These are phyloP conservation scores for Solidago caesia DNA, from an alignment of 129 eudicot genomes.

Conservation along the genomic window DNA sequence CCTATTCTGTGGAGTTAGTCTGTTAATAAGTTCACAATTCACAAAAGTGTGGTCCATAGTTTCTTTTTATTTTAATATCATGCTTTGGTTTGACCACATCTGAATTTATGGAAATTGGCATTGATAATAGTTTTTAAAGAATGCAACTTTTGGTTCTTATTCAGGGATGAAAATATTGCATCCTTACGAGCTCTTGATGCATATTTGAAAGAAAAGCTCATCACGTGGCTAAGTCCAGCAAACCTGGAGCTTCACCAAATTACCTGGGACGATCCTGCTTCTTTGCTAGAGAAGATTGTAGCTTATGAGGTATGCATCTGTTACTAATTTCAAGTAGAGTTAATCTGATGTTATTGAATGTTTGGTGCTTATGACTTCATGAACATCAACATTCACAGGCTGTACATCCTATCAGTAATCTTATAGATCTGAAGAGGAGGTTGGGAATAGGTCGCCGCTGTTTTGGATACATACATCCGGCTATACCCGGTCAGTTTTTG, in stretches of 20 bases:
- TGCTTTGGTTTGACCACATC: background rate
- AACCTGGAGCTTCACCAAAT: slow-evolving; percentile 85
- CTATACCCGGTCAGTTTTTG: slow-evolving; percentile 76
- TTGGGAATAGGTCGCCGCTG: slow-evolving; percentile 94
- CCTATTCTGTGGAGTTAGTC: no score
- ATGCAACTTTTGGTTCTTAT: slow-evolving; percentile 20
- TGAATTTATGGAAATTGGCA: background rate
- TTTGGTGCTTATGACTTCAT: slow-evolving; percentile 7
- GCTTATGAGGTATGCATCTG: slow-evolving; percentile 68
- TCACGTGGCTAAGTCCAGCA: slow-evolving; percentile 97
- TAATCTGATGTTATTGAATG: background rate
- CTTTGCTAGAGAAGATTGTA: slow-evolving; percentile 93
- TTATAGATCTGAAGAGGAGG: slow-evolving; percentile 87
- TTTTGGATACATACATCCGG: slow-evolving; percentile 93
- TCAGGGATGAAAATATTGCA: slow-evolving; percentile 78
- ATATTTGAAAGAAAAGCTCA: slow-evolving; percentile 86
- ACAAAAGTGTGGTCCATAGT: background rate
- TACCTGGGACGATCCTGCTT: slow-evolving; percentile 97
- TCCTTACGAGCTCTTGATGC: slow-evolving; percentile 84
- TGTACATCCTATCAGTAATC: slow-evolving; percentile 97
- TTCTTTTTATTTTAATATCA: background rate
- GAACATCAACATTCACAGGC: slow-evolving; percentile 51
- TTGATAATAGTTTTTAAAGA: background rate
- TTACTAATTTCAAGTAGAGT: slow-evolving; percentile 2
- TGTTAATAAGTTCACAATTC: no score